Base-by-base conservation (phyloP, 345 rosid species). In the Murraya paniculata region DNA sequence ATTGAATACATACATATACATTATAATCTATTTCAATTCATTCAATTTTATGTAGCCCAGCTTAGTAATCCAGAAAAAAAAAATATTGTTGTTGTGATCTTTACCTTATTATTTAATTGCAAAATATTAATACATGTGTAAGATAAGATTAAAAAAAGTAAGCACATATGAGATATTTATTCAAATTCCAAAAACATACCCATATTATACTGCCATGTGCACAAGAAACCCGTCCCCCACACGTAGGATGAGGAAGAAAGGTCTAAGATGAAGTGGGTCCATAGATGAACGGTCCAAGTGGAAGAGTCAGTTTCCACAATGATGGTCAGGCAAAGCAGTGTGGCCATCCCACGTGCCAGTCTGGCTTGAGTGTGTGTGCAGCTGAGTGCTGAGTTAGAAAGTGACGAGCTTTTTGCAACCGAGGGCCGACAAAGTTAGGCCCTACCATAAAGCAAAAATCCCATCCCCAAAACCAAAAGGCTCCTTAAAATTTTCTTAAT, bases 341-440 rank as follows among this genome's bases (percentile, higher is more conserved):
- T 81, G 84, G 75, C 80, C 79, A 68, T 78, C 81, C 87, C 91
- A 88, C 91, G 89, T 84, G 91, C 87, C 82, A 59, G 68, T 25
- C 77, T 65, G 64, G 77, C 21, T 67, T 30, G 65, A 70, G 80
- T 66, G 77, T 61, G 81, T 73, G 88, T 83, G 86, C 83, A 77
- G 90, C 41, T 81, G 50, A 45, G 50, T 45, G 84, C 80, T 81
- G 82, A 73, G 83, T 77, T 82, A 76, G 73, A 87, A 87, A 85
- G 86, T 70, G 65, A 64, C 35, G n/a, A 22, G 38, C 83, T 76
- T 68, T 72, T 55, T 45, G 73, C 27, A 67, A 55, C 36, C 8
- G 3, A 57, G 81, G 76, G 61, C 86, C 89, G 86, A 86, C 88
- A 82, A 59, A 78, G 62, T n/a, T 28, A 60, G 83, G 70, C 87